Evolutionary conservation across 176 grass and related monocot genomes (phyloP).

Genomic region (Oryza meyeriana): DNA sequence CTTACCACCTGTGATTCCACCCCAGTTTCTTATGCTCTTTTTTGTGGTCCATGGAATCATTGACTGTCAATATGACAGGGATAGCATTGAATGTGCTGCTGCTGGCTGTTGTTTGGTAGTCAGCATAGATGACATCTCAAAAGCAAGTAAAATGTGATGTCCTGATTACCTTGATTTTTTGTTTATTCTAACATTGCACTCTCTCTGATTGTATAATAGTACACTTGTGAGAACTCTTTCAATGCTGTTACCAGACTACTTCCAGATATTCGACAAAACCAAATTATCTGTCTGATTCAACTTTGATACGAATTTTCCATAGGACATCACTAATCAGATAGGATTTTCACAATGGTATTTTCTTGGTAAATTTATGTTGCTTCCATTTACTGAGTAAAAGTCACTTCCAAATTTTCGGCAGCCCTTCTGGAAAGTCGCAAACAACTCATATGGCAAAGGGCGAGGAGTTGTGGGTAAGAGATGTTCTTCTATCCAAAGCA

Average conservation of each 20-base stretch:
- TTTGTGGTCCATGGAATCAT: not conserved
- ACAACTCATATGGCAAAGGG: conserved; percentile 94
- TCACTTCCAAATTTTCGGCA: conserved; percentile 36
- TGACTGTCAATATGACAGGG: not conserved
- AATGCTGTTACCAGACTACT: not conserved
- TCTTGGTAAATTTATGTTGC: not conserved
- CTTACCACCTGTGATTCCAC: not conserved
- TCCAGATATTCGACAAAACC: not conserved
- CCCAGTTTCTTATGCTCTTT: not conserved
- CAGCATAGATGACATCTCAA: not conserved
- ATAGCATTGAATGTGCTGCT: not conserved
- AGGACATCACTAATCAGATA: not conserved
- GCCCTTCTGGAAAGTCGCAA: conserved; percentile 96
- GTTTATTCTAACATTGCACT: not conserved
- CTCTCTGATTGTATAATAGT: not conserved
- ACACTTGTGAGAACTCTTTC: not conserved
- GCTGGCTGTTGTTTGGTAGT: not conserved
- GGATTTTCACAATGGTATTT: not conserved
- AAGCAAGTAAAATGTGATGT: not conserved
- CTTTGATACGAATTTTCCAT: not conserved
- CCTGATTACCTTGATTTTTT: not conserved
- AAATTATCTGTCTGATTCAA: not conserved
- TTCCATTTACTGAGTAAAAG: not conserved
- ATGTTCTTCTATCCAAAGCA: conserved; percentile 10
- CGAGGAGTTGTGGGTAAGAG: conserved; percentile 88